Base-by-base conservation (phyloP, 2,329 filamentous ascomycete species). In the Nemania diffusa region DNA sequence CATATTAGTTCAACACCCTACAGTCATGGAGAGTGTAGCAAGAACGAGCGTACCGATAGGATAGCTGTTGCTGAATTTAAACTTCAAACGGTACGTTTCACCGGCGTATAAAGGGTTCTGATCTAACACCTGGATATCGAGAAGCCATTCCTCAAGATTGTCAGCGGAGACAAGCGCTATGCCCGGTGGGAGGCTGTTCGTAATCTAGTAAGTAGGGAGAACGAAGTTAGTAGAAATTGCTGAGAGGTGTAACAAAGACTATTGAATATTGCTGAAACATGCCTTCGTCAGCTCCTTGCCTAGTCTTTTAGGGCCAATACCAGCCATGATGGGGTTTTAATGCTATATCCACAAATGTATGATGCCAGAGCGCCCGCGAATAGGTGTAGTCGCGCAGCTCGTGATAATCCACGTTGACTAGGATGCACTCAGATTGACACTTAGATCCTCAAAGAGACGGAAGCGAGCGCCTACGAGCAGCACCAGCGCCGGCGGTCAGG, bases 41-140 rank as follows among this genome's bases (percentile, higher is more conserved):
- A 66, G 44, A 22, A 59, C 40, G 48, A 44, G 71, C 80, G 69
- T 87, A 94, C 93, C 94, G 75, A 99, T 99, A 17, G 96, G 96
- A 77, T 99, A 99, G 73, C 88, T 88, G 34, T 86, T 84, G 68
- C 89, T 89, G 79, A 99, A 99, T 56, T 86, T 90, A 80, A 99
- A 97, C 77, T 93, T 94, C 61, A 99, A 84, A 24, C 95, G 88
- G 81, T 93, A 98, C 26, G 84, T 90, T 78, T 98, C 86, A 77
- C 89, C 87, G 58, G 87, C 81, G 81, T 99, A 99, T 55, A 99
- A 82, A 1, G 95, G 95, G 77, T 99, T 99, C 65, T 87, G 83
- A 79, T 98, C 96, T 46, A 98, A 87, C 59, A 99, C 95, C 72
- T 87, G 84, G 61, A 99, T 97, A 78, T 99, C 97, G 81, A 98